Evolutionary conservation across 2,329 filamentous ascomycete species (phyloP), one percentile per base, ranked within the genome.

Genomic region (Ampelomyces quisqualis): DNA sequence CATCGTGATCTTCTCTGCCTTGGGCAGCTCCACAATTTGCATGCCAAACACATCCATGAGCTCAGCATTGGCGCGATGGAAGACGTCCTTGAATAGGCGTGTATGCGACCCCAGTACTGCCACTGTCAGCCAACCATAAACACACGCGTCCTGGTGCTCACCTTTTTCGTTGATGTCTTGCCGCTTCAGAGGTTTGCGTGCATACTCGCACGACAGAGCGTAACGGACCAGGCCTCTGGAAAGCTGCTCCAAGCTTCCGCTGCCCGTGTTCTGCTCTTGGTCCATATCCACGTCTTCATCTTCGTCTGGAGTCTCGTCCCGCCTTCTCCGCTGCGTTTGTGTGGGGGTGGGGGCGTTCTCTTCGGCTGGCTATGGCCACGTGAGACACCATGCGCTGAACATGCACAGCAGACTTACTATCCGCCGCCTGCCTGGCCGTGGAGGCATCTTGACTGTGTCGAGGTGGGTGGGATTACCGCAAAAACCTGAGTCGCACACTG

Each of bases 1-100:
- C 22, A 95, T 70, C 0, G 89, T 89, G 34, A 87, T 78, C 67
- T 90, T 94, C 60, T 96, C 91, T 58, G 79, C 80, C 1, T 79
- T 75, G 0, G 93, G 90, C 34, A 97, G 75, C 69, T 96, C 90
- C 3, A 81, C 77, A 76, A 98, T 79, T 65, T 90, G 79, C 90
- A 97, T 95, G n/a, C 93, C 93, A 69, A 95, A 97, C 1, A 84
- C 77, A 2, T 72, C 71, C 33, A 77, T 74, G 24, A 98, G 73
- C 52, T 86, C 79, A 22, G 73, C 69, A 65, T 98, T 91, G 28
- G 91, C 88, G 27, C 79, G 74, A 0, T 80, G 79, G 59, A 95
- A 96, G 3, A 96, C 81, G 9, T 71, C 67, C 62, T 82, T 90
- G 66, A 96, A 97, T 23, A 82, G 74, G 21, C 85, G 77, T 5